Evolutionary conservation across 2,329 filamentous ascomycete species (phyloP).

Genomic region (Penicillium sclerotiorum): DNA sequence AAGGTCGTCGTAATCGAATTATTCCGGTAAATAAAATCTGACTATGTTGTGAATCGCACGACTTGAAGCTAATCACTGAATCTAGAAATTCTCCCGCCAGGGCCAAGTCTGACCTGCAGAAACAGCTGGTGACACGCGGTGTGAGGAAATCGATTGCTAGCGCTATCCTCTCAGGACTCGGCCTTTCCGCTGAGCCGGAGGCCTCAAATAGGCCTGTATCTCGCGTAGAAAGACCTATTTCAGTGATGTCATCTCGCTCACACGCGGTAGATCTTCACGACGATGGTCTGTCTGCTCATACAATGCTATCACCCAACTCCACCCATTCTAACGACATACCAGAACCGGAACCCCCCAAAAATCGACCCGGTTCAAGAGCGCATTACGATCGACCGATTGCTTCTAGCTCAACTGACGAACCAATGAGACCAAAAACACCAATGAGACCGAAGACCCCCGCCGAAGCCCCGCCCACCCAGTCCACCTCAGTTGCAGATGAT

Average conservation of each 20-base stretch:
- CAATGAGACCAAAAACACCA: slow-evolving; percentile 39
- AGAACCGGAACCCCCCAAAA: slow-evolving; percentile 25
- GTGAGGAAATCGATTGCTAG: slow-evolving; percentile 84
- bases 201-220: slow-evolving; percentile 29
- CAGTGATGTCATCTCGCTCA: slow-evolving; percentile 34
- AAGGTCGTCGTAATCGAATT: slow-evolving; percentile 83
- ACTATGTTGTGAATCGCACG: background rate
- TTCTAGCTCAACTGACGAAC: slow-evolving; percentile 30
- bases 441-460: slow-evolving; percentile 28
- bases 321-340: slow-evolving; percentile 4
- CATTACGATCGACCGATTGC: slow-evolving; percentile 22
- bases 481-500: slow-evolving; percentile 60
- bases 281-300: slow-evolving; percentile 20
- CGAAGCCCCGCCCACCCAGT: slow-evolving; percentile 11
- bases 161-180: slow-evolving; percentile 75
- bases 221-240: slow-evolving; percentile 34
- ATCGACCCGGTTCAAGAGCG: slow-evolving; percentile 22
- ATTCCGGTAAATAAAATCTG: slow-evolving; percentile 63
- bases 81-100: slow-evolving; percentile 72
- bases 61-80: slow-evolving; percentile 10
- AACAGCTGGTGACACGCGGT: slow-evolving; percentile 79
- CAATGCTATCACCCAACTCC: background rate
- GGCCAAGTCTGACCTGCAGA: slow-evolving; percentile 87
- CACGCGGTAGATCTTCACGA: slow-evolving; percentile 24
- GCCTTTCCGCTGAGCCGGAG: slow-evolving; percentile 46